Percentiles rank a stretch among this genome's conserved stretches.
Evolutionary conservation across 192 early-diverging fungal species (phyloP).

Genomic region (Fimicolochytrium jonesii): DNA sequence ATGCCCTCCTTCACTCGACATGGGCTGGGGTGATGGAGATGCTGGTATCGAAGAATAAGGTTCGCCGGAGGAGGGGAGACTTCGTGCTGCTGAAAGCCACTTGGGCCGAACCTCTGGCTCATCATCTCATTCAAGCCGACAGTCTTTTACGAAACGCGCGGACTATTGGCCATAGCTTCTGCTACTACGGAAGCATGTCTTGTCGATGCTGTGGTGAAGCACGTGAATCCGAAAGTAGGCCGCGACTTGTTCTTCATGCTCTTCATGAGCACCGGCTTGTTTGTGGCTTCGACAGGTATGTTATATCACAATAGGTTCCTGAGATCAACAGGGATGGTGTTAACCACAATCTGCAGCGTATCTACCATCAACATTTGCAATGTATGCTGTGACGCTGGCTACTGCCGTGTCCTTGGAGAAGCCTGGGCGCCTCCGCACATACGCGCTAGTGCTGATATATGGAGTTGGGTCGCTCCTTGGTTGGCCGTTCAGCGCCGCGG

Average conservation of each 20-base stretch:
- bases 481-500: conserved; percentile 81
- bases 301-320: too few relatives aligned
- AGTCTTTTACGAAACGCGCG: conserved; percentile 67
- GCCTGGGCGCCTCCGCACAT: conserved; percentile 51
- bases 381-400: conserved; percentile 78
- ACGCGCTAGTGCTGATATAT: conserved; percentile 55
- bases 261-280: conserved; percentile 78
- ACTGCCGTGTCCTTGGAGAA: conserved; percentile 61
- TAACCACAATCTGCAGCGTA: conserved; percentile 47
- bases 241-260: conserved; percentile 62
- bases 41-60: conserved; percentile 21
- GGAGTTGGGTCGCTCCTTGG: conserved; percentile 64
- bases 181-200: conserved; percentile 69
- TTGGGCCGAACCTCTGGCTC: too few relatives aligned
- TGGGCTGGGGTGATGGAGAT: conserved; percentile 27
- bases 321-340: too few relatives aligned
- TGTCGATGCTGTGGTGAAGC: conserved; percentile 55
- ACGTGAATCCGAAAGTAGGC: conserved; percentile 63
- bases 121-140: conserved; percentile 14
- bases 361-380: conserved; percentile 90
- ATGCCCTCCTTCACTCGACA: conserved; percentile 57
- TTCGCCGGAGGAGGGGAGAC: too few relatives aligned
- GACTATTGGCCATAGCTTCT: conserved; percentile 56
- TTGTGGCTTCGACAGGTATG: conserved; percentile 74
- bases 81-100: too few relatives aligned